These are phyloP conservation scores for Mrakia frigida DNA, from an alignment of 768 basidiomycete species.

Conservation along the genomic window DNA sequence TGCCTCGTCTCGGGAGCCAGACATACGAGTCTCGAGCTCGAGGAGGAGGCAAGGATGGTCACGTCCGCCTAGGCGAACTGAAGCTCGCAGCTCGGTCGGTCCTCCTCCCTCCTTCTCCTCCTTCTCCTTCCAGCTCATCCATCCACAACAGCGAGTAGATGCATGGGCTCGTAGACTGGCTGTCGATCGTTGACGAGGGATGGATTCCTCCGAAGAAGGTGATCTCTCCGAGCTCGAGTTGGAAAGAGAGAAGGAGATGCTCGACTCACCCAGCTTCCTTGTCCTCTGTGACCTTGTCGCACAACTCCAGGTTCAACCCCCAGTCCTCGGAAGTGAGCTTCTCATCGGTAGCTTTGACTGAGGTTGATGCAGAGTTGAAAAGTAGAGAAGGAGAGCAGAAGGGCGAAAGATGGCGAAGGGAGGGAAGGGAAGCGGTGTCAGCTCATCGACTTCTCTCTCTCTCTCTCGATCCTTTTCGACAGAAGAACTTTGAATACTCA, in stretches of 20 bases:
- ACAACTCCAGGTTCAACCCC: conserved; percentile 89
- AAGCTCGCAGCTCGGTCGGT: conserved; percentile 6
- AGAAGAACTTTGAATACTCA: conserved; percentile 47
- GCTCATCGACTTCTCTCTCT: conserved; percentile 5
- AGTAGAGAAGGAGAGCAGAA: neutral
- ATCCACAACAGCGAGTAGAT: neutral
- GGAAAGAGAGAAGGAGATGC: neutral
- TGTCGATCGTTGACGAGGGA: neutral
- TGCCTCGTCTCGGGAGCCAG: neutral
- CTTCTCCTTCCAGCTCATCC: neutral
- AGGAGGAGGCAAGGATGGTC: neutral
- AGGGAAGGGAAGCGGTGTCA: conserved; percentile 15
- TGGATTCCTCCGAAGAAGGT: neutral
- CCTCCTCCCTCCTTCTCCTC: neutral
- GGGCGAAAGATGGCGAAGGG: neutral
- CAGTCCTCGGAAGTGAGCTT: conserved; percentile 91
- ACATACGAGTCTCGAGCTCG: neutral
- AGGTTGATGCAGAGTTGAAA: too few species aligned
- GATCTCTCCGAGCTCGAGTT: neutral
- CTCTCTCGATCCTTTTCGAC: neutral
- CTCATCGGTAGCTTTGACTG: conserved; percentile 96
- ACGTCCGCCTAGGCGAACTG: neutral
- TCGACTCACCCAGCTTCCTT: conserved; percentile 70
- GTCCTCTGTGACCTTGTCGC: conserved; percentile 92
- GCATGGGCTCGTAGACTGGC: neutral